Conservation (phyloP, 2,329 filamentous ascomycete species). For the Diaporthe citri region DNA sequence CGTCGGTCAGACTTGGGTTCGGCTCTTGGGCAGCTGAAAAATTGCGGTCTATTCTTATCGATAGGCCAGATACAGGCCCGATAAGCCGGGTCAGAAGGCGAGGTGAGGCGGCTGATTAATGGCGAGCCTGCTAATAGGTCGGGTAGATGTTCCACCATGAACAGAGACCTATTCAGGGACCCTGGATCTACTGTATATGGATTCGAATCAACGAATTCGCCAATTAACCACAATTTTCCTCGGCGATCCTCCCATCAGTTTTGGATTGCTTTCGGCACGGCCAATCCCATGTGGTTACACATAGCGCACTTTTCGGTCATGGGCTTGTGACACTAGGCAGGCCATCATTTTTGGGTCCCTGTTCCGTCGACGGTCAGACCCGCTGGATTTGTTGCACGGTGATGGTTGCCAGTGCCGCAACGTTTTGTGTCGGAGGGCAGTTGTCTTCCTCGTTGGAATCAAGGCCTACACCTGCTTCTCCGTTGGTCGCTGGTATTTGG, state of each 20-base stretch:
- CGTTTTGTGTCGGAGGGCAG: background rate
- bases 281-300: too few species aligned
- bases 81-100: background rate
- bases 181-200: background rate
- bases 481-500: background rate
- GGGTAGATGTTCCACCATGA: background rate
- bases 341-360: background rate
- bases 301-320: too few species aligned
- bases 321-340: too few species aligned
- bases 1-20: constrained; percentile 22
- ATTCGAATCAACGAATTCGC: background rate
- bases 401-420: background rate
- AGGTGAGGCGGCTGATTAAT: constrained; percentile 22
- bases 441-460: background rate
- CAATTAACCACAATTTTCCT: background rate
- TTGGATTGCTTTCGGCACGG: background rate
- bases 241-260: background rate
- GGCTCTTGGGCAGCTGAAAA: constrained; percentile 31
- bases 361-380: background rate
- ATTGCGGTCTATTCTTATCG: constrained; percentile 21
- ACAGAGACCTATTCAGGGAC: background rate
- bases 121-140: background rate
- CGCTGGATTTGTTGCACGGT: background rate
- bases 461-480: background rate
- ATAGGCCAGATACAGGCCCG: constrained; percentile 1